Evolutionary conservation across 2,329 filamentous ascomycete genomes (phyloP), one percentile per base, ranked within the genome.

Genomic region (Colletotrichum echinochloae): DNA sequence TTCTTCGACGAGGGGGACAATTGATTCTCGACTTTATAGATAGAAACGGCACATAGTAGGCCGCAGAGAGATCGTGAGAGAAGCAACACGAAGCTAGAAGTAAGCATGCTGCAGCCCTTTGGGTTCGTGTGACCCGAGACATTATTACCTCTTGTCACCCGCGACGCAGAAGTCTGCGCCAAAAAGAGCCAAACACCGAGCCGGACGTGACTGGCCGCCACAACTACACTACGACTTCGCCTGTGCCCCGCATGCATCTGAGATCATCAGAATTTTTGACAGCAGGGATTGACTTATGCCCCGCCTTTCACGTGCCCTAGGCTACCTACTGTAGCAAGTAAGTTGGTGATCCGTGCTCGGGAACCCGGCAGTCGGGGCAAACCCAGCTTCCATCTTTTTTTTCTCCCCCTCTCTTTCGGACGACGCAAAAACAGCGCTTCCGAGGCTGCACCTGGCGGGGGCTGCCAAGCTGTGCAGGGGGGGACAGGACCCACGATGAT

Each of bases 241-340:
- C 33, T 39, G 52, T 56, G 69, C 69, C 69, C 69, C 69, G 69
- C 69, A 71, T 71, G 54, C 66, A 65, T 65, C 69, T 70, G 60
- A 71, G 69, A 71, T 71, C 69, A 71, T 71, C 65, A 65, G 66
- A 71, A 56, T 39, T 70, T 71, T 70, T 69, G 66, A 57, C 59
- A 55, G 60, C 69, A 71, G 48, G 65, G 65, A 55, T 65, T 70
- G 54, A 60, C 54, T 70, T 39, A 44, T 70, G 66, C 69, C 69
- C 69, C 69, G 60, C 69, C 60, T 71, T 71, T 69, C 69, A 71
- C 69, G 69, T 71, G 69, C 54, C 33, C 18, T 56, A 33, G 30
- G 46, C n/a, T 11, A 26, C 26, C n/a, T 3, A 14, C 8, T 16
- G 16, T 18, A n/a, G n/a, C n/a, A n/a, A n/a, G 41, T 41, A 55